These are phyloP conservation scores for Lepidium didymum DNA, from an alignment of 345 rosid species.

Conservation along the genomic window DNA sequence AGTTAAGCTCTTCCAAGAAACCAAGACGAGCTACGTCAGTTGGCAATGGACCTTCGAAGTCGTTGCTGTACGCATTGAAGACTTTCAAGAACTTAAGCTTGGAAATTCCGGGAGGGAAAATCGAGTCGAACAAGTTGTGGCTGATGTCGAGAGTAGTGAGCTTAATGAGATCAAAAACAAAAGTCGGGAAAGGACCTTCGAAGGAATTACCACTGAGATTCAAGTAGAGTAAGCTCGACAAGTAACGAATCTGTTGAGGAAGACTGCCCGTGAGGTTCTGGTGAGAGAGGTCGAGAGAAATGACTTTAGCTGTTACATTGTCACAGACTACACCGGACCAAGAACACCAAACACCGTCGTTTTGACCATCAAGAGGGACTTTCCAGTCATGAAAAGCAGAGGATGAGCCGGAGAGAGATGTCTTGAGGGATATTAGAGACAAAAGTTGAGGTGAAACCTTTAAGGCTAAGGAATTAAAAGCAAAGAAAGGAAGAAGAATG, in stretches of 20 bases:
- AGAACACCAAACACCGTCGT: constrained; percentile 59
- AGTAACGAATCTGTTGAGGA: constrained; percentile 51
- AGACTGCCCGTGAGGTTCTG: constrained; percentile 65
- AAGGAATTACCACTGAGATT: constrained; percentile 67
- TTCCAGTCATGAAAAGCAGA: constrained; percentile 70
- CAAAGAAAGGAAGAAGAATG: constrained; percentile 23
- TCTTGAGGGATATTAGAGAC: constrained; percentile 67
- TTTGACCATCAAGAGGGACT: constrained; percentile 28
- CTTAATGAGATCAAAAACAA: constrained; percentile 50
- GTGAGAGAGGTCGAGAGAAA: constrained; percentile 68
- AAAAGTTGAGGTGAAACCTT: constrained; percentile 48
- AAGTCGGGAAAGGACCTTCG: constrained; percentile 46
- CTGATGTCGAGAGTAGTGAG: constrained; percentile 67
- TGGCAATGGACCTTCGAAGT: constrained; percentile 64
- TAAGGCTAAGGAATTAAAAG: constrained; percentile 32
- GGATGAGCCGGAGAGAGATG: constrained; percentile 53
- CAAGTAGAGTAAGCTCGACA: constrained; percentile 55
- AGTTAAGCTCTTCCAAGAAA: constrained; percentile 70
- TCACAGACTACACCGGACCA: constrained; percentile 83
- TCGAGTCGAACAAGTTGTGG: constrained; percentile 72
- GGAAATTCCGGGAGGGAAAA: constrained; percentile 67
- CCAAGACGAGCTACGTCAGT: constrained; percentile 42
- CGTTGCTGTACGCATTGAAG: constrained; percentile 76
- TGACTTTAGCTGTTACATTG: constrained; percentile 45
- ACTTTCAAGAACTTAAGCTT: constrained; percentile 58